A percentile compares a stretch with the other conserved stretches of the same genome.
These are phyloP conservation scores for Pythium dissotocum DNA, from an alignment of 352 stramenopile genomes.

Conservation along the genomic window DNA sequence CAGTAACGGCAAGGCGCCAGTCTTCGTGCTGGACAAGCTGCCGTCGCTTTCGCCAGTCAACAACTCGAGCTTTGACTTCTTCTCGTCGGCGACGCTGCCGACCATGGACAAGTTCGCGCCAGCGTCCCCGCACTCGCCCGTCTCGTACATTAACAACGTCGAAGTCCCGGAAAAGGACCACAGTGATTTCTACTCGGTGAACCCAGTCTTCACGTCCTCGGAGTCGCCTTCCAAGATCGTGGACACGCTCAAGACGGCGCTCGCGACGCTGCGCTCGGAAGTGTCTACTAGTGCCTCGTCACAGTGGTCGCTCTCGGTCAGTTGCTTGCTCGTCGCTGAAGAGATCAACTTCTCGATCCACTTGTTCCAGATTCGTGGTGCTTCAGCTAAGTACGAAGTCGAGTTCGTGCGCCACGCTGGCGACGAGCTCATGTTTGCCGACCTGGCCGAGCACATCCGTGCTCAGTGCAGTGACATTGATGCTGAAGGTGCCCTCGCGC, in stretches of 20 bases:
- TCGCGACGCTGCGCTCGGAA: slow-evolving; percentile 42
- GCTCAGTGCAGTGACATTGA: slow-evolving; percentile 59
- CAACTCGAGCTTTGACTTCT: slow-evolving; percentile 22
- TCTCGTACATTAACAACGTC: slow-evolving; percentile 34
- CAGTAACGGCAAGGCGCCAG: slow-evolving; percentile 23
- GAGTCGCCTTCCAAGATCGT: slow-evolving; percentile 50
- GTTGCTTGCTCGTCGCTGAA: slow-evolving; percentile 66
- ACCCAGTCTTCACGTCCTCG: slow-evolving; percentile 53
- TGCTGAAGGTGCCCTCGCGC: slow-evolving; percentile 47
- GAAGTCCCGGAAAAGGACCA: slow-evolving; percentile 57
- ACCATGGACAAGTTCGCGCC: slow-evolving; percentile 12
- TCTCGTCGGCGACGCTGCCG: slow-evolving; percentile 15
- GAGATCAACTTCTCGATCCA: slow-evolving; percentile 60
- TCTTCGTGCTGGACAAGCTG: slow-evolving; percentile 33
- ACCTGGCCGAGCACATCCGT: slow-evolving; percentile 56
- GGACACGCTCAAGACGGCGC: slow-evolving; percentile 38
- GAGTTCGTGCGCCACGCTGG: slow-evolving; percentile 54
- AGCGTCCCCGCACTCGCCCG: slow-evolving; percentile 50
- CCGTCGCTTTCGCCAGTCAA: slow-evolving; percentile 15
- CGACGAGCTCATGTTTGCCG: slow-evolving; percentile 56
- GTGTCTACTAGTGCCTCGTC: slow-evolving; percentile 32
- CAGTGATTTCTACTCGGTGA: slow-evolving; percentile 49
- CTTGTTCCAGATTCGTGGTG: slow-evolving; percentile 41
- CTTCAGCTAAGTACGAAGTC: slow-evolving; percentile 44
- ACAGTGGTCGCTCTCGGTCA: slow-evolving; percentile 50